These are phyloP conservation scores for Pinus tabuliformis DNA, from an alignment of 75 land plant genomes.

Conservation along the genomic window DNA sequence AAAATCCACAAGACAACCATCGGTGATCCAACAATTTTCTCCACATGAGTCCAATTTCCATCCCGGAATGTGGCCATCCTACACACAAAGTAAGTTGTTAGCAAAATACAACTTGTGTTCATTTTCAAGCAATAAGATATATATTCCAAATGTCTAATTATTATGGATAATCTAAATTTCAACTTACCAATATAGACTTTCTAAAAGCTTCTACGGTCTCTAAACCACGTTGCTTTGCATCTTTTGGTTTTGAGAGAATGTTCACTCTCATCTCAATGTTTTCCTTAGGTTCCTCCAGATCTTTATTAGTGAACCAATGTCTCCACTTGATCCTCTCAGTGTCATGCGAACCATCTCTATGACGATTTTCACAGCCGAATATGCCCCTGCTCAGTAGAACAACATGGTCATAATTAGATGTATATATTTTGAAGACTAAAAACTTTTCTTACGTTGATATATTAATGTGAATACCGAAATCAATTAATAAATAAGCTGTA, in stretches of 20 bases:
- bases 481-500: too few species aligned
- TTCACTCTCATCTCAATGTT: constrained; percentile 49
- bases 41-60: constrained; percentile 61
- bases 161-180: too few species aligned
- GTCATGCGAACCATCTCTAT: constrained; percentile 63
- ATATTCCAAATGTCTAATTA: too few species aligned
- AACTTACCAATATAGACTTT: constrained; percentile 29
- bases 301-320: constrained; percentile 55
- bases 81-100: background rate
- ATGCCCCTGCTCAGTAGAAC: constrained; percentile 32
- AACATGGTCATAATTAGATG: background rate
- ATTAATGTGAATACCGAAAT: too few species aligned
- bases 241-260: constrained; percentile 29
- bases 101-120: too few species aligned
- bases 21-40: constrained; percentile 55
- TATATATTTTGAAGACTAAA: too few species aligned
- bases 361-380: constrained; percentile 63
- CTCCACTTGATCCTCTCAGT: constrained; percentile 40
- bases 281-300: constrained; percentile 51
- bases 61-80: constrained; percentile 41
- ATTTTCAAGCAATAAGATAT: too few species aligned
- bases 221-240: constrained; percentile 38
- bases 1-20: constrained; percentile 65
- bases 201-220: constrained; percentile 43
- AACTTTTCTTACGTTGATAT: too few species aligned